phyloP scores from a whole-genome alignment of 495 filamentous ascomycete species.

The Tuber indicum region DNA sequence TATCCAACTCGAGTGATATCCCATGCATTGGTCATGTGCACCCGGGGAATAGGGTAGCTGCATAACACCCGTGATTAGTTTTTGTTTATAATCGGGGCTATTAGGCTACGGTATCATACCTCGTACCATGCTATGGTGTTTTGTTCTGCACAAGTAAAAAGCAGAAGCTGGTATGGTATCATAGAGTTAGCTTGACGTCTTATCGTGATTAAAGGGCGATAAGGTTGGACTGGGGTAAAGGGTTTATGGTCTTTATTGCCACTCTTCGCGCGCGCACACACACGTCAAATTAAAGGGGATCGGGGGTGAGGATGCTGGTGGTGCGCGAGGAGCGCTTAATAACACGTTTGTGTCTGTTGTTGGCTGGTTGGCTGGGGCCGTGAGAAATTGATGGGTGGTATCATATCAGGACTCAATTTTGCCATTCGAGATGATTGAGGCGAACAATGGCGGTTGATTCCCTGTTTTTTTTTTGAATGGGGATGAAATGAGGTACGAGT shows the following conservation, averaged over 20 bases:
- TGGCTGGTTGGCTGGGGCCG: background rate
- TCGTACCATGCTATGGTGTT: background rate
- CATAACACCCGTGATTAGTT: background rate
- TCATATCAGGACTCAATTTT: background rate
- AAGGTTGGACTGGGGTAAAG: background rate
- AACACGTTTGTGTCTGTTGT: background rate
- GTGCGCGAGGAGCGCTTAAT: background rate
- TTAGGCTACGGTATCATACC: background rate
- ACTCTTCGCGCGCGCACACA: background rate
- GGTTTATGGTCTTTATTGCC: background rate
- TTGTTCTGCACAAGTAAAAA: background rate
- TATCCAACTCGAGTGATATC: background rate
- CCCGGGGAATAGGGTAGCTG: background rate
- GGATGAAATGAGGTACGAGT: background rate
- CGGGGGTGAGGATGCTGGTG: background rate
- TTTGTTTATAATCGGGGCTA: background rate
- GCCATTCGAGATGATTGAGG: background rate
- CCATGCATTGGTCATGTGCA: background rate
- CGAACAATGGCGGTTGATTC: background rate
- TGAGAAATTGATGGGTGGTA: background rate
- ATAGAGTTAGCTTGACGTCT: too few relatives aligned
- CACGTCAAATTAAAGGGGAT: background rate
- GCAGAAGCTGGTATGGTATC: too few relatives aligned
- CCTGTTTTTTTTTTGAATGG: background rate
- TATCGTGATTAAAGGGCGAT: background rate